phyloP scores from a whole-genome alignment of 2,329 filamentous ascomycete species.

The Fusarium zealandicum region DNA sequence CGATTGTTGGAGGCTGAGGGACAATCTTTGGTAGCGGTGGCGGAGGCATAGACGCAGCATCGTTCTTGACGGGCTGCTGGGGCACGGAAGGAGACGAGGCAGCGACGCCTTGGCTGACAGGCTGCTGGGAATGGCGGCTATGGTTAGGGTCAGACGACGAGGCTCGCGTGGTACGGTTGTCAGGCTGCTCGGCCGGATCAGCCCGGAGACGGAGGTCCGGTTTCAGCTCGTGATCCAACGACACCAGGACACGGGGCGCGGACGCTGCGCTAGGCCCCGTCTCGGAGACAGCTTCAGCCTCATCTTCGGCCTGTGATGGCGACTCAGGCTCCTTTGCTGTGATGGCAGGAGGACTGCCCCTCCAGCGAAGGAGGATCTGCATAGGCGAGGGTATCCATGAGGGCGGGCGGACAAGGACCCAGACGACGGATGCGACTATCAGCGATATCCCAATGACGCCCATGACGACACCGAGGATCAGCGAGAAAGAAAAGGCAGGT shows the following conservation, averaged over 20 bases:
- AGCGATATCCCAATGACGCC: constrained; percentile 67
- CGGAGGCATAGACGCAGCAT: constrained; percentile 49
- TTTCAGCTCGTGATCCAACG: constrained; percentile 39
- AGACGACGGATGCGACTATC: constrained; percentile 66
- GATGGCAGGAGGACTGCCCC: constrained; percentile 15
- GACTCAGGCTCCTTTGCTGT: constrained; percentile 2
- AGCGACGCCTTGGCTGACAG: constrained; percentile 13
- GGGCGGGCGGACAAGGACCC: constrained; percentile 62
- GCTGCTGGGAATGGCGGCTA: constrained; percentile 11
- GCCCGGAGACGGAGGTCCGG: constrained; percentile 34
- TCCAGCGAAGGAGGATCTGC: constrained; percentile 40
- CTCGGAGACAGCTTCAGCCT: constrained; percentile 16
- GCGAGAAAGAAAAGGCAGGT: background rate
- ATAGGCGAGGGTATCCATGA: constrained; percentile 51
- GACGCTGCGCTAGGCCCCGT: constrained; percentile 12
- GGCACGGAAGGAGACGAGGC: constrained; percentile 1
- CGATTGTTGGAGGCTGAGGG: constrained; percentile 32
- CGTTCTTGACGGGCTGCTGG: constrained; percentile 20
- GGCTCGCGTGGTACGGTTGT: constrained; percentile 30
- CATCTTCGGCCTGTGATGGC: background rate
- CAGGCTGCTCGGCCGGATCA: constrained; percentile 31
- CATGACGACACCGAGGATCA: constrained; percentile 49
- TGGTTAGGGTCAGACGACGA: constrained; percentile 21
- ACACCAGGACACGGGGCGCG: constrained; percentile 31
- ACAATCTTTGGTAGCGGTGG: constrained; percentile 47